Percentiles rank a stretch among this genome's conserved stretches.
Evolutionary conservation across 2,329 filamentous ascomycete species (phyloP).

Genomic region (Botryotinia globosa): DNA sequence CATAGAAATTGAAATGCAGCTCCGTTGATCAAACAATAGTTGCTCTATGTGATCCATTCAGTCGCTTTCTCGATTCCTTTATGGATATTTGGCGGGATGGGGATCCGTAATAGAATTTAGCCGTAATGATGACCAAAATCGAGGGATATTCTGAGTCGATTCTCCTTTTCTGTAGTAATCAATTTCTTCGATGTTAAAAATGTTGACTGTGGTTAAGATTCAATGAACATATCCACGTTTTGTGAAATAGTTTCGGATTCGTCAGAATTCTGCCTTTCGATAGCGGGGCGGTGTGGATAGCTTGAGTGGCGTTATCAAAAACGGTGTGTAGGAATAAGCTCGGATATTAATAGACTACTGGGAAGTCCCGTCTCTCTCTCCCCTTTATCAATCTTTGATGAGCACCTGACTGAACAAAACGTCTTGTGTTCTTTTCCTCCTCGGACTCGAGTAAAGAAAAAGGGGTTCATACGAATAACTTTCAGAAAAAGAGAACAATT

Average conservation of each 20-base stretch:
- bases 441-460: neutral
- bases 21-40: conserved; percentile 32
- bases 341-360: neutral
- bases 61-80: conserved; percentile 15
- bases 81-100: neutral
- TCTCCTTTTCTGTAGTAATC: neutral
- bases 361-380: too few species aligned
- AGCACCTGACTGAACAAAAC: neutral
- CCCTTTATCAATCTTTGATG: neutral
- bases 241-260: neutral
- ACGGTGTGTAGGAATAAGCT: neutral
- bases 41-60: conserved; percentile 35
- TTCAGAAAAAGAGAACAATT: neutral
- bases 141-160: neutral
- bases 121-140: neutral
- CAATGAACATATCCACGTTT: conserved; percentile 12
- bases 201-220: neutral
- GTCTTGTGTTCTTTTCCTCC: neutral
- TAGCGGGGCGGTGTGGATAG: conserved; percentile 10
- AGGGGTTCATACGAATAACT: neutral
- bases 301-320: neutral
- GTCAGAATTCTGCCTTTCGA: conserved; percentile 5
- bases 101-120: neutral
- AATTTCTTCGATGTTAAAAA: neutral
- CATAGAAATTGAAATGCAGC: conserved; percentile 31